phyloP scores from a whole-genome alignment of 768 basidiomycete genomes.

The Naganishia kalamii region DNA sequence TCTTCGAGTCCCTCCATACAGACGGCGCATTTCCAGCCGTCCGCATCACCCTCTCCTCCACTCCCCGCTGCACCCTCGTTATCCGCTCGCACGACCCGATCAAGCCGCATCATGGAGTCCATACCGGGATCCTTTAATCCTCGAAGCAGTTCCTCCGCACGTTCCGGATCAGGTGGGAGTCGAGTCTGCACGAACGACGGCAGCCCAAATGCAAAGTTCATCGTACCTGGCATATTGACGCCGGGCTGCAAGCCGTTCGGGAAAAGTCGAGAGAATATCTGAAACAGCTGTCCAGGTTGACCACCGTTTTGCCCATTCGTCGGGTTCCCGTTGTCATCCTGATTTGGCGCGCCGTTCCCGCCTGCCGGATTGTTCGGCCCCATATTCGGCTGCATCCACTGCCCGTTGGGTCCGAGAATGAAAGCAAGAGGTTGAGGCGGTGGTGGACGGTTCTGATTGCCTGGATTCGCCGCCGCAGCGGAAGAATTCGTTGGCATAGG shows the following conservation, averaged over 20 bases:
- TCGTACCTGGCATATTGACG: not conserved
- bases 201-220: constrained; percentile 6
- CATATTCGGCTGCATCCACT: not conserved
- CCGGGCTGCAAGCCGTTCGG: not conserved
- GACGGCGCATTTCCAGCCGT: constrained; percentile 23
- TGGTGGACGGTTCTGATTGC: not conserved
- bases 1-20: constrained; percentile 21
- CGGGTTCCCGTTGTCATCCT: not conserved
- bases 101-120: constrained; percentile 16
- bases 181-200: constrained; percentile 11
- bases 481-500: no score
- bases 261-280: not conserved
- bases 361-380: not conserved
- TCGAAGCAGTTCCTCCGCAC: constrained; percentile 22
- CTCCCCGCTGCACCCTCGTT: not conserved
- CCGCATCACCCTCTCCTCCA: constrained; percentile 7
- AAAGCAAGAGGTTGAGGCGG: not conserved
- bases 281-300: not conserved
- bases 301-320: not conserved
- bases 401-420: not conserved
- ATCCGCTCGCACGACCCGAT: constrained; percentile 19
- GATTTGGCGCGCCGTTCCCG: not conserved
- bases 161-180: constrained; percentile 18
- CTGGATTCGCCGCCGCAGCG: not conserved
- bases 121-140: constrained; percentile 23